These are phyloP conservation scores for Suhomyces canberraensis DNA, from an alignment of 805 yeast species.

Conservation along the genomic window DNA sequence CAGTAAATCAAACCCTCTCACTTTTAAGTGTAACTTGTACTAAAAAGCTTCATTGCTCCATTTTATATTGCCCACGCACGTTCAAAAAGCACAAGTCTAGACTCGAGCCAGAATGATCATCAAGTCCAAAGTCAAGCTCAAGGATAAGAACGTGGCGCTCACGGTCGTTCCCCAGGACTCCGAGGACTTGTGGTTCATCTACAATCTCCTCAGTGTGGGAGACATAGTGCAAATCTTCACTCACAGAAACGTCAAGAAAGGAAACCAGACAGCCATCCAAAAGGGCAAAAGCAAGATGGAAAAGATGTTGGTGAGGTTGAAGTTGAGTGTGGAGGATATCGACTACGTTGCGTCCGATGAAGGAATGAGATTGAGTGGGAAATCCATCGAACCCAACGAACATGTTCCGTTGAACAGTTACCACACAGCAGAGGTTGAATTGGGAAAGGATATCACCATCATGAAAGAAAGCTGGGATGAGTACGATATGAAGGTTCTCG, in stretches of 20 bases:
- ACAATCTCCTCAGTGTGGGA: slow-evolving; percentile 72
- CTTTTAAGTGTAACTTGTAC: too few species aligned
- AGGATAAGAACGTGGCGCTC: slow-evolving; percentile 62
- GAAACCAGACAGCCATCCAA: slow-evolving; percentile 17
- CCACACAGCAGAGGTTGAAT: slow-evolving; percentile 81
- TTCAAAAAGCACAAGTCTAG: too few species aligned
- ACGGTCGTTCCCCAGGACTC: slow-evolving; percentile 78
- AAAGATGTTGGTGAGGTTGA: slow-evolving; percentile 42
- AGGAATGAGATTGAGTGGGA: slow-evolving; percentile 75
- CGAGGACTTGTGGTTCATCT: slow-evolving; percentile 87
- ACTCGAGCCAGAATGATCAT: too few species aligned
- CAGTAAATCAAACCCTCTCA: too few species aligned
- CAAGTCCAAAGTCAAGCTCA: slow-evolving; percentile 20
- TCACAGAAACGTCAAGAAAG: slow-evolving; percentile 54
- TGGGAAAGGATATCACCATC: slow-evolving; percentile 64
- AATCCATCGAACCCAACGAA: slow-evolving; percentile 61
- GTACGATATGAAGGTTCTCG: slow-evolving; percentile 50
- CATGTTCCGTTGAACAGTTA: slow-evolving; percentile 82
- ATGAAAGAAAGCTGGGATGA: slow-evolving; percentile 80
- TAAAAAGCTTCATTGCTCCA: too few species aligned
- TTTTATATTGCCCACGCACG: too few species aligned
- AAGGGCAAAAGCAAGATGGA: slow-evolving; percentile 56
- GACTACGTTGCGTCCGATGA: slow-evolving; percentile 81
- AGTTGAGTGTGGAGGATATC: slow-evolving; percentile 58
- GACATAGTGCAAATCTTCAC: slow-evolving; percentile 75